A percentile compares a stretch with the other conserved stretches of the same genome.
phyloP scores from a whole-genome alignment of 2,329 filamentous ascomycete genomes.

The Nemania sp. region DNA sequence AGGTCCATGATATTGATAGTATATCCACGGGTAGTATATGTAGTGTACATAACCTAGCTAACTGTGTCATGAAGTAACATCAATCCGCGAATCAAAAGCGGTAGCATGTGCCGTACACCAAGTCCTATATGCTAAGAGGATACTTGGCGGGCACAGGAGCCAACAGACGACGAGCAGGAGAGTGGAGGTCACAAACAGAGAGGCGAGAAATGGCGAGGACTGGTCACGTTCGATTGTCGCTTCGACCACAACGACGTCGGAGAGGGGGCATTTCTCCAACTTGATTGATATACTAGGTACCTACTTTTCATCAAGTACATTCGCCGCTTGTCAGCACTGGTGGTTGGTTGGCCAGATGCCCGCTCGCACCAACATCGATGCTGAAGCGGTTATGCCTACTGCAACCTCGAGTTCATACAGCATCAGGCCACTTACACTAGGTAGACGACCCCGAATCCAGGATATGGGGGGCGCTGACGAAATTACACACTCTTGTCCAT shows the following conservation, averaged over 20 bases:
- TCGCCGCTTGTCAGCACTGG: slow-evolving; percentile 2
- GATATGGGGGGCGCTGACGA: neutral
- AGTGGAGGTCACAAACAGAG: neutral
- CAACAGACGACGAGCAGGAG: neutral
- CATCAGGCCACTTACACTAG: slow-evolving; percentile 21
- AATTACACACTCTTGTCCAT: neutral
- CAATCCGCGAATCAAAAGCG: slow-evolving; percentile 1
- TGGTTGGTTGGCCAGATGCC: slow-evolving; percentile 10
- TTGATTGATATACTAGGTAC: neutral
- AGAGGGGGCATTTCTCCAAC: slow-evolving; percentile 16
- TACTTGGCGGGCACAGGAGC: slow-evolving; percentile 5
- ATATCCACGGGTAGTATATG: neutral
- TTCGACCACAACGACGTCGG: neutral
- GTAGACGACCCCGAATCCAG: slow-evolving; percentile 7
- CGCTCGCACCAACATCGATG: slow-evolving; percentile 13
- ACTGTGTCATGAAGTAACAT: slow-evolving; percentile 3
- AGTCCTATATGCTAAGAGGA: slow-evolving; percentile 5
- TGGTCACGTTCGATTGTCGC: slow-evolving; percentile 6
- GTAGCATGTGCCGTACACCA: slow-evolving; percentile 9
- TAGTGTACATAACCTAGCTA: neutral
- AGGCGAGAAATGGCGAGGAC: neutral
- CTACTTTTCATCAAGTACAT: neutral
- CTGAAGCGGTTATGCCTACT: slow-evolving; percentile 6
- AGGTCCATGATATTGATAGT: slow-evolving; percentile 1
- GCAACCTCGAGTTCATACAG: slow-evolving; percentile 13